Percentiles rank a stretch among this genome's conserved stretches.
These are phyloP conservation scores for Haplosporangium sp. DNA, from an alignment of 371 early-diverging fungal genomes.

Conservation along the genomic window DNA sequence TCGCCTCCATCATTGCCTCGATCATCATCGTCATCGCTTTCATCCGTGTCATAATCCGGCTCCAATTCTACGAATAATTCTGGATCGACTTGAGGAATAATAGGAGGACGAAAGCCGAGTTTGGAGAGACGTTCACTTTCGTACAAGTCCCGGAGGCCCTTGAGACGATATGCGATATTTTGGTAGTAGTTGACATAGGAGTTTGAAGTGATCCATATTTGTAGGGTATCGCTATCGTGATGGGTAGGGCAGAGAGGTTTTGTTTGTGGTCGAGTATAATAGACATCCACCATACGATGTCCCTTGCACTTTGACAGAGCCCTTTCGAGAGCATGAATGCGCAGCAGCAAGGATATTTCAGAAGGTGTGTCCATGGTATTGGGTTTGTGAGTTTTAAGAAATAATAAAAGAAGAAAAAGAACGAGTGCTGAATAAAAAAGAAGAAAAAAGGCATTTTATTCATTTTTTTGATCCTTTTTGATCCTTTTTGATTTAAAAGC, in stretches of 20 bases:
- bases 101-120: background rate
- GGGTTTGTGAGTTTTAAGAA: background rate
- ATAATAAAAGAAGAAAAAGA: background rate
- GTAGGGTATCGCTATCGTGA: background rate
- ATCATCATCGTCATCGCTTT: background rate
- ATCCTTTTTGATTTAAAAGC: too few relatives aligned
- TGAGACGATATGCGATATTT: background rate
- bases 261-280: background rate
- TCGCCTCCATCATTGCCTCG: background rate
- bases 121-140: background rate
- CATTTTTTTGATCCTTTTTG: too few relatives aligned
- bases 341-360: background rate
- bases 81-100: background rate
- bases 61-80: background rate
- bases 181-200: constrained; percentile 9
- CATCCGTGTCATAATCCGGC: background rate
- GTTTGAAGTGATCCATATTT: constrained; percentile 4
- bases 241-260: background rate
- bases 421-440: too few relatives aligned
- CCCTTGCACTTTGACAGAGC: constrained; percentile 1
- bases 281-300: background rate
- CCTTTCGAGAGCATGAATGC: background rate
- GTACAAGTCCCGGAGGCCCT: background rate
- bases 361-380: background rate
- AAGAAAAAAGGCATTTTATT: too few relatives aligned